Conservation (phyloP, 2,329 filamentous ascomycete species). For the Monosporascus sp. region DNA sequence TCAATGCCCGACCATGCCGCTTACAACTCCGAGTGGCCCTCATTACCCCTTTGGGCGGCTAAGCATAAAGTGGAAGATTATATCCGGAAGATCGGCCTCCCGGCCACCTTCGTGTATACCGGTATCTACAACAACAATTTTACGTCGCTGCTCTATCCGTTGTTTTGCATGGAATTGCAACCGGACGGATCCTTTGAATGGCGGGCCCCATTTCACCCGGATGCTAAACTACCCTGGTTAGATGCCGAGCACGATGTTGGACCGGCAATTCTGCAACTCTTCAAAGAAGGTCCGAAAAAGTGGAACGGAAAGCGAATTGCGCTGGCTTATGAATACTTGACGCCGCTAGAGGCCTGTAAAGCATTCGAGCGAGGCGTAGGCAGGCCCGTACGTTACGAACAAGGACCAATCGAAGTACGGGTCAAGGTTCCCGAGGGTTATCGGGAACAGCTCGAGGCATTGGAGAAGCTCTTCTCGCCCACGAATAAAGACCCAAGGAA, state of each 20-base stretch:
- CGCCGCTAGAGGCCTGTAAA: constrained; percentile 74
- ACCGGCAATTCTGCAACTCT: constrained; percentile 84
- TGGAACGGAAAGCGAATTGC: constrained; percentile 80
- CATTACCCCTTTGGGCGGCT: constrained; percentile 82
- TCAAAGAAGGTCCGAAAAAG: constrained; percentile 84
- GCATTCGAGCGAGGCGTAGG: constrained; percentile 75
- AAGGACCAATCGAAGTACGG: constrained; percentile 73
- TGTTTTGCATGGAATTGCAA: constrained; percentile 92
- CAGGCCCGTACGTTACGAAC: constrained; percentile 71
- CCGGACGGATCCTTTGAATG: constrained; percentile 82
- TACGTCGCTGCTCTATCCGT: constrained; percentile 82
- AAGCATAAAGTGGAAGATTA: constrained; percentile 95
- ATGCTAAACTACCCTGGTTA: constrained; percentile 87
- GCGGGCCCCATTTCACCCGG: constrained; percentile 89
- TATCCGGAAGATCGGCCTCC: constrained; percentile 73
- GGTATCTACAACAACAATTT: constrained; percentile 99
- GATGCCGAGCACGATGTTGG: constrained; percentile 96
- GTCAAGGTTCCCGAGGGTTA: constrained; percentile 87
- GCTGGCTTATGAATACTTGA: constrained; percentile 84
- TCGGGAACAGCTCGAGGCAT: constrained; percentile 73
- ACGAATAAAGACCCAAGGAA: constrained; percentile 46
- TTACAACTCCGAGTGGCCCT: constrained; percentile 71
- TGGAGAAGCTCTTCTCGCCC: constrained; percentile 54
- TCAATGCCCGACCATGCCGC: constrained; percentile 93
- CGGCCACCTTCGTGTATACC: constrained; percentile 89